Percentiles rank a stretch among this genome's conserved stretches.
These are phyloP conservation scores for Aspergillus bertholletiae DNA, from an alignment of 495 filamentous ascomycete genomes.

Conservation along the genomic window DNA sequence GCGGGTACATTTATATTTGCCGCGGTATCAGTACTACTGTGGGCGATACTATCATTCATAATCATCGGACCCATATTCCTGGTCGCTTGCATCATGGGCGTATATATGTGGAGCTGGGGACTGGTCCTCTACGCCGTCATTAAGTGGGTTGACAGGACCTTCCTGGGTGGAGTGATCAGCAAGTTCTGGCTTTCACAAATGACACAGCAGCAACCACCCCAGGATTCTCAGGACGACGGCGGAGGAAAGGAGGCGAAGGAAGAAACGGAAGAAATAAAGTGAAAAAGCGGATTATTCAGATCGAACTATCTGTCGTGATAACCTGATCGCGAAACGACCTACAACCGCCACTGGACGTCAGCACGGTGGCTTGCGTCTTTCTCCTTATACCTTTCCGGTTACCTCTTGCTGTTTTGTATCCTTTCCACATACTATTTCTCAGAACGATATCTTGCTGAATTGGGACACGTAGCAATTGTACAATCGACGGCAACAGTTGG, in stretches of 20 bases:
- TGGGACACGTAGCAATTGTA: too few species aligned
- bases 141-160: constrained; percentile 29
- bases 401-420: too few species aligned
- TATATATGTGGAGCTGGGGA: constrained; percentile 38
- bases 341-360: too few species aligned
- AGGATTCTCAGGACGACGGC: not conserved
- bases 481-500: too few species aligned
- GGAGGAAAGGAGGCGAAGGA: not conserved
- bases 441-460: too few species aligned
- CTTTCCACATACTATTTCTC: too few species aligned
- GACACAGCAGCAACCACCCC: not conserved
- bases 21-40: constrained; percentile 28
- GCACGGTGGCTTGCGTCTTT: too few species aligned
- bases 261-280: too few species aligned
- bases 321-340: too few species aligned
- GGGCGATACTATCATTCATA: constrained; percentile 30
- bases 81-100: constrained; percentile 34
- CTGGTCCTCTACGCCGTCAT: constrained; percentile 35
- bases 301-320: too few species aligned
- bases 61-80: constrained; percentile 34
- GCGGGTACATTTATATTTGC: constrained; percentile 33
- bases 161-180: constrained; percentile 29
- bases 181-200: constrained; percentile 24
- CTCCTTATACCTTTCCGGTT: too few species aligned
- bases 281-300: too few species aligned